These are phyloP conservation scores for Naematelia aurantialba DNA, from an alignment of 768 basidiomycete genomes.

Conservation along the genomic window DNA sequence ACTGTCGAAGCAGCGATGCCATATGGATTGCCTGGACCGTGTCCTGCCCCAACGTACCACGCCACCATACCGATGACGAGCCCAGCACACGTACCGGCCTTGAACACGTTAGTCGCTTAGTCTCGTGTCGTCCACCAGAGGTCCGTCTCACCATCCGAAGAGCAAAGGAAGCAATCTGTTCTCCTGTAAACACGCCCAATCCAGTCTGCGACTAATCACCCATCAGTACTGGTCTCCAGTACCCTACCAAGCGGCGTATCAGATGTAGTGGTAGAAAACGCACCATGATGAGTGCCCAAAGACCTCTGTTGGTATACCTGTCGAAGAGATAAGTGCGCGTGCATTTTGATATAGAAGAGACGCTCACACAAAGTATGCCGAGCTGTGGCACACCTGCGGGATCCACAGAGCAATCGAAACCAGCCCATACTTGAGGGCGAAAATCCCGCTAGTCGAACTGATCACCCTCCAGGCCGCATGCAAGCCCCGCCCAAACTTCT, in stretches of 20 bases:
- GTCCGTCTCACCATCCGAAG: slow-evolving; percentile 54
- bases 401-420: slow-evolving; percentile 59
- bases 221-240: background rate
- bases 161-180: slow-evolving; percentile 57
- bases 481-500: slow-evolving; percentile 52
- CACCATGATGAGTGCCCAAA: slow-evolving; percentile 61
- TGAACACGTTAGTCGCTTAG: slow-evolving; percentile 12
- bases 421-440: slow-evolving; percentile 57
- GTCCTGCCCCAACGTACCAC: slow-evolving; percentile 51
- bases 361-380: slow-evolving; percentile 54
- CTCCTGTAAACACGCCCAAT: slow-evolving; percentile 59
- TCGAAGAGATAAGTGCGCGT: background rate
- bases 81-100: slow-evolving; percentile 41
- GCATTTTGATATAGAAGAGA: background rate
- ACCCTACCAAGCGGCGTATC: no score
- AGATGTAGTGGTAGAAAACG: background rate
- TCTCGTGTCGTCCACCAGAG: background rate
- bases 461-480: slow-evolving; percentile 53
- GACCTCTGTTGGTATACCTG: slow-evolving; percentile 54
- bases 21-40: slow-evolving; percentile 58
- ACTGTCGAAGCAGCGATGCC: slow-evolving; percentile 57
- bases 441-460: slow-evolving; percentile 54
- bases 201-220: slow-evolving; percentile 55
- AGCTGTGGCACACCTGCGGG: slow-evolving; percentile 53
- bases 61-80: slow-evolving; percentile 45